phyloP scores from a whole-genome alignment of 2,329 filamentous ascomycete genomes.

The Aspergillus ochraceus region DNA sequence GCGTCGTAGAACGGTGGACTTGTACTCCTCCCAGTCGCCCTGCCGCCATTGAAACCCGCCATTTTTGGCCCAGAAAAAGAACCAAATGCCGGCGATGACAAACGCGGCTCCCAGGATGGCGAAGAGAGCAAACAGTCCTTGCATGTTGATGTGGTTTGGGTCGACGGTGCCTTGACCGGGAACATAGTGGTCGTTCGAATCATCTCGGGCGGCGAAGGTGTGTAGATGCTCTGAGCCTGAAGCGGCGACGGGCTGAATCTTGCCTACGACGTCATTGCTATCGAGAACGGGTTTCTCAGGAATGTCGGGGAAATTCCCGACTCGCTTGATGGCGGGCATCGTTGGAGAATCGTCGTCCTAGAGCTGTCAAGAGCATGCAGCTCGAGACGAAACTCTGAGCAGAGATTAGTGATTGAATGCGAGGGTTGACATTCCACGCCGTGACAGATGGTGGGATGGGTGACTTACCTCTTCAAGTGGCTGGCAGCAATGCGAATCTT shows the following conservation, averaged over 20 bases:
- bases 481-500: not conserved
- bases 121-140: constrained; percentile 79
- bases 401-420: constrained; percentile 6
- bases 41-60: constrained; percentile 86
- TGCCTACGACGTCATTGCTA: constrained; percentile 10
- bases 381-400: constrained; percentile 33
- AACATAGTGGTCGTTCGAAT: constrained; percentile 21
- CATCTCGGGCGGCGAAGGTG: constrained; percentile 29
- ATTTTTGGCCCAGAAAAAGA: constrained; percentile 98
- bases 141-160: constrained; percentile 48
- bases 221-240: constrained; percentile 27
- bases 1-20: constrained; percentile 84
- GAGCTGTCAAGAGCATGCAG: constrained; percentile 36
- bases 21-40: constrained; percentile 97
- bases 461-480: not conserved
- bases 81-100: constrained; percentile 80
- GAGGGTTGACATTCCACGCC: not conserved
- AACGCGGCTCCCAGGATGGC: constrained; percentile 77
- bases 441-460: constrained; percentile 8
- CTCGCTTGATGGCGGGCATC: constrained; percentile 34
- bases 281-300: constrained; percentile 17
- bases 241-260: constrained; percentile 6
- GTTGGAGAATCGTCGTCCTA: constrained; percentile 3
- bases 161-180: constrained; percentile 41
- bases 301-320: constrained; percentile 25